Base-by-base conservation (phyloP, 208 protist genomes). In the Trypanosoma platydactyli region DNA sequence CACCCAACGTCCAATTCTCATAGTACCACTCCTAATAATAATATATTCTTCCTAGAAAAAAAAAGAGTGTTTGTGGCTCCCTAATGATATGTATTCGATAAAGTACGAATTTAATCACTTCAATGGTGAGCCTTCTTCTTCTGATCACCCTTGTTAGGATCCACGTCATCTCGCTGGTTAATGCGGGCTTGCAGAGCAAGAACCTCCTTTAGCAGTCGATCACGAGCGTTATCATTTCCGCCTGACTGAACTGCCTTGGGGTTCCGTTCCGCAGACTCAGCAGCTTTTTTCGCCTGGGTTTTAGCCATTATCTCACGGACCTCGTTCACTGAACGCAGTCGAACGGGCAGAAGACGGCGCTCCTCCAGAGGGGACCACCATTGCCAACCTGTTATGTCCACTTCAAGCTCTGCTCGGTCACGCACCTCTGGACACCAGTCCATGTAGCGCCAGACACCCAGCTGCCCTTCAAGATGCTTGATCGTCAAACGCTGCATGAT, bases 401-500 rank as follows among this genome's bases (percentile, higher is more conserved):
- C 82, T 71, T 95, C 87, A 53, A 97, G 76, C 76, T 97, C 92
- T 25, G 92, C 89, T 46, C 88, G 85, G 64, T 97, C 92, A 68
- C 92, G 87, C 24, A 95, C 88, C 71, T 97, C 92, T 27, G 92
- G 92, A 78, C 89, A 94, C 92, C 92, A 97, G 80, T 97, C 92
- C 80, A 95, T 89, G 83, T 95, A 97, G 54, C 92, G 86, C 86
- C 89, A 97, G 54, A 97, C 81, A 65, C 89, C 89, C 20, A 97
- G 72, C 77, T 97, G 92, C 24, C 92, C 92, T 74, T 97, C 92
- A 58, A 97, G 80, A 62, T 97, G 89, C 75, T 94, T 94, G 71
- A 95, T 95, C 40, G 88, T 94, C 42, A 97, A 82, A 50, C 89
- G 89, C 83, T 94, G 87, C 89, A 94, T 91, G 62, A 97, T 97